Base-by-base conservation (phyloP, 305 asterid species). In the Rubia peregrina region DNA sequence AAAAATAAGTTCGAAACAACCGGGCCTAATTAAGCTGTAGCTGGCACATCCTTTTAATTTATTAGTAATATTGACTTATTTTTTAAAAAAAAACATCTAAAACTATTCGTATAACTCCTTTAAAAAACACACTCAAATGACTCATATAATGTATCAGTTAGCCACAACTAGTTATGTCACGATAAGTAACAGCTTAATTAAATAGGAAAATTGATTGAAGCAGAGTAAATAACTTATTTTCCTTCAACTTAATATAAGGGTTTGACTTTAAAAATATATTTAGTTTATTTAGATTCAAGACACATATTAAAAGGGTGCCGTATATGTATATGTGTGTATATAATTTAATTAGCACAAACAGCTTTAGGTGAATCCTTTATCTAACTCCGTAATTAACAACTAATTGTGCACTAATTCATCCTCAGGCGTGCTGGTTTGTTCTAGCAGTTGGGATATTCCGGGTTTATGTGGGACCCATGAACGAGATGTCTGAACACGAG, bases 401-500 rank as follows among this genome's bases (percentile, higher is more conserved):
- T 68, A 75, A 30, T 55, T 40, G 6, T 19, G 42, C 13, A 61
- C 41, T 49, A 72, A 51, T 67, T 65, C 59, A 22, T 67, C 61
- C 40, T 69, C 42, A 74, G 78, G 84, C 83, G 83, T 77, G 83
- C 70, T 68, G 60, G 68, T 65, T 76, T 22, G 70, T 63, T 72
- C 64, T 42, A 51, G 77, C 71, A 26, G 73, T 56, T 77, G 61
- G 63, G 68, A 43, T 70, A 30, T 61, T 70, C 62, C 36, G 67
- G 60, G 60, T 13, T 69, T 17, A 46, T 5, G 49, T 44, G 71
- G 72, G 77, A 33, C 74, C 78, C 38, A 24, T 57, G 73, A 74
- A 61, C 43, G 73, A 30, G 79, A 65, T 70, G 64, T 71, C 30
- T 61, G 21, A 36, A 8, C 46, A 62, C 44, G 41, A 33, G 41